Percentiles rank a stretch among this genome's conserved stretches.
These are phyloP conservation scores for Alternaria brassicae DNA, from an alignment of 2,329 filamentous ascomycete genomes.

Conservation along the genomic window DNA sequence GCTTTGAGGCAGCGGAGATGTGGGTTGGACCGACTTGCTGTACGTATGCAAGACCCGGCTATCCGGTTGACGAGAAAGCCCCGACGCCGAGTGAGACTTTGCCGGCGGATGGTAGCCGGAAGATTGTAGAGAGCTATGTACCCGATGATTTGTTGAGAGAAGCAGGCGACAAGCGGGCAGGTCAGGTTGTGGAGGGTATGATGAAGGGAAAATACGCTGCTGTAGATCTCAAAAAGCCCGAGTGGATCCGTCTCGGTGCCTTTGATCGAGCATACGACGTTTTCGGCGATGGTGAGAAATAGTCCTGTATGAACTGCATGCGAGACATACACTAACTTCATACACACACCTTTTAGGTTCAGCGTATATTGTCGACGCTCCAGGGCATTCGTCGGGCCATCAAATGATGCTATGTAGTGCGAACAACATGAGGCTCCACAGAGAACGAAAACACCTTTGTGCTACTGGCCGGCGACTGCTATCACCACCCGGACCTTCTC, in stretches of 20 bases:
- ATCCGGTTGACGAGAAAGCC: slow-evolving; percentile 31
- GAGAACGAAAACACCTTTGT: slow-evolving; percentile 33
- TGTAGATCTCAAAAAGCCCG: slow-evolving; percentile 32
- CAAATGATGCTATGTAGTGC: slow-evolving; percentile 52
- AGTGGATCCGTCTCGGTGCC: slow-evolving; percentile 49
- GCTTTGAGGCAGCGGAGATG: slow-evolving; percentile 48
- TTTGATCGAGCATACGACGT: slow-evolving; percentile 59
- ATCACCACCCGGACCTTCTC: slow-evolving; percentile 40
- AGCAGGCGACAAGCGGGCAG: slow-evolving; percentile 33
- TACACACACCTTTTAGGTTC: too few relatives aligned
- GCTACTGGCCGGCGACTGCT: slow-evolving; percentile 43
- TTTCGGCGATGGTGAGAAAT: slow-evolving; percentile 59
- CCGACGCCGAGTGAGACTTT: slow-evolving; percentile 52
- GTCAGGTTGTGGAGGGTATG: slow-evolving; percentile 33
- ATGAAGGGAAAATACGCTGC: slow-evolving; percentile 38
- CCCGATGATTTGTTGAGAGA: slow-evolving; percentile 38
- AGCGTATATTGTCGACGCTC: slow-evolving; percentile 59
- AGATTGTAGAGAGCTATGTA: slow-evolving; percentile 48
- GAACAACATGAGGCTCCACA: slow-evolving; percentile 22
- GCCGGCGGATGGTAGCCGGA: slow-evolving; percentile 52
- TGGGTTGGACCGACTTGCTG: slow-evolving; percentile 49
- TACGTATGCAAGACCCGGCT: slow-evolving; percentile 42
- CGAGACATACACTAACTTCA: too few relatives aligned
- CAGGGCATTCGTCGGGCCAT: slow-evolving; percentile 62
- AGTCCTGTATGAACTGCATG: too few relatives aligned